phyloP scores from a whole-genome alignment of 176 grass and related monocot species.

The Oryza meridionalis region DNA sequence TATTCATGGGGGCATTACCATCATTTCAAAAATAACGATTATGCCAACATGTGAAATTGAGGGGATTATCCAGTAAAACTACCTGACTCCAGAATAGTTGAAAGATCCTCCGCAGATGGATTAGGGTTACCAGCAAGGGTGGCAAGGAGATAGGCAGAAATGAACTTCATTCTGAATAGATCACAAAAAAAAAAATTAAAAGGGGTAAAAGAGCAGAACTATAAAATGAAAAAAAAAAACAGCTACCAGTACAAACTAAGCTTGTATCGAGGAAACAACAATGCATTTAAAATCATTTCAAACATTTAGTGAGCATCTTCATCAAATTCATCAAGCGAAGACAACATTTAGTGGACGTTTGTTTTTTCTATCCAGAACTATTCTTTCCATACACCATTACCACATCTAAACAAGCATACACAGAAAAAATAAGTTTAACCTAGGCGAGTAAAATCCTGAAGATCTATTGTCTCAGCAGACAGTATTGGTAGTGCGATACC shows the following conservation, averaged over 20 bases:
- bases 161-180: constrained; percentile 25
- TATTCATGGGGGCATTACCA: background rate
- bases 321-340: background rate
- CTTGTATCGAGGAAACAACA: background rate
- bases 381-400: background rate
- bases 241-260: background rate
- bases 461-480: background rate
- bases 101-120: constrained; percentile 27
- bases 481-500: background rate
- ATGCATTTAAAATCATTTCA: background rate
- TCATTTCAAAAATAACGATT: background rate
- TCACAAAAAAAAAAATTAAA: background rate
- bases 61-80: background rate
- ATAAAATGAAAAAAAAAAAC: background rate
- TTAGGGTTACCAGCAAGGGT: constrained; percentile 25
- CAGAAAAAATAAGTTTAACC: background rate
- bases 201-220: background rate
- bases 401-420: background rate
- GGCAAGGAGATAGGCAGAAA: constrained; percentile 37
- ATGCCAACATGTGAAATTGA: too few species aligned
- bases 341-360: background rate
- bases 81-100: constrained; percentile 32
- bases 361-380: background rate
- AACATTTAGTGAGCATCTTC: background rate
- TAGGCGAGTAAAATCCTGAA: background rate